Base-by-base conservation (phyloP, 169 alveolate species). In the Babesia bigemina region DNA sequence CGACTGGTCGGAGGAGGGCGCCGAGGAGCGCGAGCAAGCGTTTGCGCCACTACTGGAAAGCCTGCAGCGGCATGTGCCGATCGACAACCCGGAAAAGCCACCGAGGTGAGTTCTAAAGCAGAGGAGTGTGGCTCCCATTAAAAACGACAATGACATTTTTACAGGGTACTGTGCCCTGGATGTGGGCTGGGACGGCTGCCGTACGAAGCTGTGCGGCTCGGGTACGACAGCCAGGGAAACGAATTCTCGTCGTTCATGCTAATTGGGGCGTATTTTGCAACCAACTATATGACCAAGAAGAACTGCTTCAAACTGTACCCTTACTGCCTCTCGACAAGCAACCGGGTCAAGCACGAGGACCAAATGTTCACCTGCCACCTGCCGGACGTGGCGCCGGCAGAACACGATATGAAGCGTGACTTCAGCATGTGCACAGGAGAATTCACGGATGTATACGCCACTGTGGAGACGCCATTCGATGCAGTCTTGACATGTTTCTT, bases 391-490 rank as follows among this genome's bases (percentile, higher is more conserved):
- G 88, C 91, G 50, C 97, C 98, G n/a, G 85, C 77, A 17, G 83
- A 78, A 21, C 36, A 57, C 26, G 73, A 72, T 19, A 83, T 76
- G 56, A 92, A 86, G n/a, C 79, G 91, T 53, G 97, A 96, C 72
- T 91, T 96, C 70, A 94, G 98, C 47, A 96, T 97, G 98, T 96
- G 96, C 55, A 99, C 99, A 16, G 99, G 99, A 10, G 99, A 97
- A 77, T 96, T 97, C 86, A 92, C 95, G 14, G 98, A 96, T 81
- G 94, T 94, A 26, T 94, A 92, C 82, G 77, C 83, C 2, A 77
- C 70, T 19, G 71, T 74, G 39, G 62, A 44, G 28, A 93, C 86
- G 49, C 70, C 86, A 53, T 96, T 98, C 96, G 99, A 98, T 86
- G 97, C 95, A 33, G 90, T 98, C 39, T 86, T 96, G 29, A 98